A percentile compares a stretch with the other conserved stretches of the same genome.
phyloP scores from a whole-genome alignment of 805 yeast species.

The Candida silvicultrix region DNA sequence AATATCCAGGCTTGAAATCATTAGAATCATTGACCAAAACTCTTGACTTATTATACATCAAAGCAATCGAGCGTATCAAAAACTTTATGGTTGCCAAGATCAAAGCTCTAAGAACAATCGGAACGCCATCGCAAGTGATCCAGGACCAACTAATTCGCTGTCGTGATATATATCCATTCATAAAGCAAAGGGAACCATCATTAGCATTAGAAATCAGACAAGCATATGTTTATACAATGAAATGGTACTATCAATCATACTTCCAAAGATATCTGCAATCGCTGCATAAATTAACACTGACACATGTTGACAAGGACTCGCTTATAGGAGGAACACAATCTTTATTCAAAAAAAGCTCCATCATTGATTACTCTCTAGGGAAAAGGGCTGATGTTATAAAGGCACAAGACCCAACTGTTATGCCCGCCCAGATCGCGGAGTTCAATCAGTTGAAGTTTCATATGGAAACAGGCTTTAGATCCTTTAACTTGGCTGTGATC shows the following conservation, averaged over 20 bases:
- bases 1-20: slow-evolving; percentile 12
- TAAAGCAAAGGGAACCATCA: slow-evolving; percentile 44
- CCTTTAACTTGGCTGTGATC: slow-evolving; percentile 63
- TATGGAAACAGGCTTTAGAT: slow-evolving; percentile 69
- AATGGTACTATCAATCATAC: slow-evolving; percentile 83
- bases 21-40: slow-evolving; percentile 22
- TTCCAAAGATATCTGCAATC: slow-evolving; percentile 74
- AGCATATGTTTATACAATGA: slow-evolving; percentile 85
- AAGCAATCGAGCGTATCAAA: slow-evolving; percentile 71
- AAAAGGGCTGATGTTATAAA: slow-evolving; percentile 54
- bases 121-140: slow-evolving; percentile 66
- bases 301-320: slow-evolving; percentile 46
- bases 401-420: slow-evolving; percentile 52
- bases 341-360: slow-evolving; percentile 13
- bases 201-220: slow-evolving; percentile 67
- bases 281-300: slow-evolving; percentile 54
- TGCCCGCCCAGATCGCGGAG: slow-evolving; percentile 84
- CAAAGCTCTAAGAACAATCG: slow-evolving; percentile 53
- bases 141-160: slow-evolving; percentile 61
- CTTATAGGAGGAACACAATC: slow-evolving; percentile 40
- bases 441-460: slow-evolving; percentile 57
- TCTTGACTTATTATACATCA: slow-evolving; percentile 46
- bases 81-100: slow-evolving; percentile 61
- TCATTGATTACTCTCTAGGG: slow-evolving; percentile 22
- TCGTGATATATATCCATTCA: slow-evolving; percentile 54